Evolutionary conservation across 148 eudicot genomes (phyloP), one percentile per base, ranked within the genome.

Genomic region (Vaccinium myrtillus): DNA sequence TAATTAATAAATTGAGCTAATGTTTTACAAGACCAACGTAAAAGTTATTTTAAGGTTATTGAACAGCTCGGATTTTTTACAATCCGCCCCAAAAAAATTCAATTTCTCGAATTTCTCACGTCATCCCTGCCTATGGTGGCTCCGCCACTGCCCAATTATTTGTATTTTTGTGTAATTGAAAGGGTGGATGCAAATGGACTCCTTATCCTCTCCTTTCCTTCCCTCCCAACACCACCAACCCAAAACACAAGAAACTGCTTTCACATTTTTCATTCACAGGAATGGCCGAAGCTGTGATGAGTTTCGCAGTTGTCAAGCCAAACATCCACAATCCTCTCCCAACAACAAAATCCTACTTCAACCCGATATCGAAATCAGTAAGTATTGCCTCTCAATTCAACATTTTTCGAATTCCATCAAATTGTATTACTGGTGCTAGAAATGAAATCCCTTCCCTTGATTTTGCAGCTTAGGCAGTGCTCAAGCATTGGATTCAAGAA

Each of bases 391-490:
- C 74, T 27, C 18, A 69, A 69, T 69, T 69, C 74, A 16, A 69
- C 1, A 27, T 30, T 12, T 69, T 69, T 13, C 19, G 2, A 69
- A 25, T 27, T 27, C 16, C 74, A 30, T 30, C 8, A 6, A 43
- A 63, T 13, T 6, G 7, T 19, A 50, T 50, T 83, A 4, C 32
- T 8, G 23, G 13, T 53, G 19, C 15, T 54, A 2, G 21, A 5
- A 43, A 58, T 78, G 6, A 49, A 58, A 30, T 14, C 36, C 30
- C 11, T 27, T 78, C 43, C 50, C 82, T 86, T 85, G 46, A 11
- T 63, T 84, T 77, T 88, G 86, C 97, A 94, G 95, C 87, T 92
- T 50, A 90, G 89, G 89, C 90, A 84, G 16, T 78, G 80, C 73
- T 82, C 92, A 55, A 82, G 77, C 75, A 86, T 90, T 79, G 84